Evolutionary conservation across 805 yeast species (phyloP).

Genomic region (Novakomyces olei): DNA sequence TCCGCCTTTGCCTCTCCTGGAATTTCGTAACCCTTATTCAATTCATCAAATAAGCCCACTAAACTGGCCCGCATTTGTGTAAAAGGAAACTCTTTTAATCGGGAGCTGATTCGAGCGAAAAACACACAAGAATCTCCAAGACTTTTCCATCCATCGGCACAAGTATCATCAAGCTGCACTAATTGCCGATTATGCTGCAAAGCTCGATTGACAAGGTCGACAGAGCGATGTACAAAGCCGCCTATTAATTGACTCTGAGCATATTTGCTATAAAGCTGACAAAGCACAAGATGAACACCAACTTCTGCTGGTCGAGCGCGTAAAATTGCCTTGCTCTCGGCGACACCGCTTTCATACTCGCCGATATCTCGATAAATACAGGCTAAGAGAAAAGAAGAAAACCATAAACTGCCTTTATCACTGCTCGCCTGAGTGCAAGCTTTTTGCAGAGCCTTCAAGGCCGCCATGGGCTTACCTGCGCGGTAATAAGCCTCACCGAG

Average conservation of each 20-base stretch:
- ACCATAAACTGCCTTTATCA: too few species aligned
- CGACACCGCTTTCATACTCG: conserved; percentile 40
- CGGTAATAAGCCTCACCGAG: conserved; percentile 86
- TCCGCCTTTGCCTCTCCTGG: conserved; percentile 2
- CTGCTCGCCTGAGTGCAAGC: conserved; percentile 33
- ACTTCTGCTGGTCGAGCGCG: conserved; percentile 25
- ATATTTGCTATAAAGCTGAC: conserved; percentile 34
- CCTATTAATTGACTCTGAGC: conserved; percentile 29
- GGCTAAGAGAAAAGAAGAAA: conserved; percentile 46
- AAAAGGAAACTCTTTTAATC: conserved; percentile 29
- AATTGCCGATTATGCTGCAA: conserved; percentile 23
- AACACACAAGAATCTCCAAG: conserved; percentile 35
- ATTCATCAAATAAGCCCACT: conserved; percentile 10
- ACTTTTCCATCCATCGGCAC: conserved; percentile 21
- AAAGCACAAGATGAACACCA: conserved; percentile 29
- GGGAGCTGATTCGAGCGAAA: conserved; percentile 33
- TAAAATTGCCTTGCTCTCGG: conserved; percentile 23
- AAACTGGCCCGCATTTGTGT: not conserved
- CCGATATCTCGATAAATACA: conserved; percentile 39
- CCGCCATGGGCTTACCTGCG: conserved; percentile 73
- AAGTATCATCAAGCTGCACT: conserved; percentile 9
- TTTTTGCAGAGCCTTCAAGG: conserved; percentile 54
- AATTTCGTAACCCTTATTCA: conserved; percentile 14
- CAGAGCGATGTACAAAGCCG: conserved; percentile 50
- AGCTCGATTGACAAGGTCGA: conserved; percentile 25